A percentile compares a stretch with the other conserved stretches of the same genome.
Conservation (phyloP, 2,329 filamentous ascomycete genomes). For the Elsinoe perseae region DNA sequence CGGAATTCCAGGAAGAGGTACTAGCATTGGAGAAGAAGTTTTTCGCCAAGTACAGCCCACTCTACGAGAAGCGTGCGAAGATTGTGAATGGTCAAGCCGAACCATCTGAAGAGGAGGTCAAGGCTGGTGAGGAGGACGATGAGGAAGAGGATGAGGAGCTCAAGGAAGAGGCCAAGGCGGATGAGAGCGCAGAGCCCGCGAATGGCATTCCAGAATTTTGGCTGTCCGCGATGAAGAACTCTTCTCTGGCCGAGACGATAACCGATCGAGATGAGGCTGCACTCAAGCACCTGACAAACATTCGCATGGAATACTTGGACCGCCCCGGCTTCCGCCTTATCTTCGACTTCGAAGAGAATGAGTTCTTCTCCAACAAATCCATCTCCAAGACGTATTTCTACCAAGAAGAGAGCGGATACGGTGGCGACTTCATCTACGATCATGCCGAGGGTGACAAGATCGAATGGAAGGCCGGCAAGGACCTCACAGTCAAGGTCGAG, state of each 20-base stretch:
- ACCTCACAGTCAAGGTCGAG: conserved; percentile 88
- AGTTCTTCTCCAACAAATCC: conserved; percentile 95
- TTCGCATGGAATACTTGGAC: conserved; percentile 99
- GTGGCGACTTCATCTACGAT: conserved; percentile 98
- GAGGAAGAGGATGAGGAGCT: conserved; percentile 52
- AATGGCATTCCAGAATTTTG: conserved; percentile 97
- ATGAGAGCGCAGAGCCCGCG: conserved; percentile 46
- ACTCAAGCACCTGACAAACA: conserved; percentile 80
- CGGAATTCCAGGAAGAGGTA: conserved; percentile 97
- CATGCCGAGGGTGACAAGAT: conserved; percentile 98
- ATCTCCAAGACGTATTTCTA: conserved; percentile 99
- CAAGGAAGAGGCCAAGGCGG: conserved; percentile 53
- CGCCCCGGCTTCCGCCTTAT: conserved; percentile 96
- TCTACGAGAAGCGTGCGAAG: conserved; percentile 88
- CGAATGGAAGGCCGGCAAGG: conserved; percentile 88
- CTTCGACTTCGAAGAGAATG: conserved; percentile 92
- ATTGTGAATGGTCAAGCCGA: conserved; percentile 85
- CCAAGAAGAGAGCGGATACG: conserved; percentile 96
- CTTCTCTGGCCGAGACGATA: conserved; percentile 96
- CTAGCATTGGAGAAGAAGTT: conserved; percentile 99
- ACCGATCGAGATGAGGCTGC: conserved; percentile 94
- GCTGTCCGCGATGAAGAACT: conserved; percentile 99
- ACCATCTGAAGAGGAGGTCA: conserved; percentile 78
- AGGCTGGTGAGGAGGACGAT: conserved; percentile 73
- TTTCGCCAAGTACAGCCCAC: conserved; percentile 94